Evolutionary conservation across 2,329 filamentous ascomycete species (phyloP), one percentile per base, ranked within the genome.

Genomic region (Epichloe coenophiala): DNA sequence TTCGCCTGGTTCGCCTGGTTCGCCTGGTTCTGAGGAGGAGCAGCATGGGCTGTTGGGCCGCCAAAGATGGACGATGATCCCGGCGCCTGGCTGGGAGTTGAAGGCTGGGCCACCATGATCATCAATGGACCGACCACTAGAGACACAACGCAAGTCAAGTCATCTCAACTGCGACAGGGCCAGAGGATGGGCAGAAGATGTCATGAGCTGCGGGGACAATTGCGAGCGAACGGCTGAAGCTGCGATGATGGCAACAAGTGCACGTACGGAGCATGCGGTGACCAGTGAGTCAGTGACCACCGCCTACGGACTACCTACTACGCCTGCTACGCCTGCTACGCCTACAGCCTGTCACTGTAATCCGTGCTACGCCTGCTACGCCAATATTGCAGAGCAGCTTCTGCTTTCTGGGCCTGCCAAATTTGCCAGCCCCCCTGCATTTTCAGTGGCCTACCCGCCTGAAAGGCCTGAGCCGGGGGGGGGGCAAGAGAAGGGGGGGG

Each of bases 11-110:
- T 17, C 17, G 17, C 17, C 17, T 17, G 17, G 17, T 17, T 17
- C 17, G 63, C 40, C 48, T 61, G 62, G 38, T 57, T 52, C 54
- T 56, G 54, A 51, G 56, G 57, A 51, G 55, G 50, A 17, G 17
- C 17, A 54, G 58, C 60, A 49, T 55, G 57, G 54, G 59, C 51
- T 50, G 62, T 59, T 45, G 67, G 63, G 53, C 67, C 67, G 51
- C 73, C 74, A 59, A 76, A 78, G 59, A 76, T 68, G 56, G 71
- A 75, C 36, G 53, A 38, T 58, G 53, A 38, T 58, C 63, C 62
- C 54, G 63, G 58, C 55, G 60, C 57, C 57, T 68, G 67, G 55
- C 63, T 67, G 57, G 73, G 72, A 56, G 69, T 68, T 19, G 73
- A 72, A 63, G 67, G 69, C 65, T 65, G 62, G 61, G 67, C 74